These are phyloP conservation scores for Beta macrorhiza DNA, from an alignment of 179 eudicot genomes.

Conservation along the genomic window DNA sequence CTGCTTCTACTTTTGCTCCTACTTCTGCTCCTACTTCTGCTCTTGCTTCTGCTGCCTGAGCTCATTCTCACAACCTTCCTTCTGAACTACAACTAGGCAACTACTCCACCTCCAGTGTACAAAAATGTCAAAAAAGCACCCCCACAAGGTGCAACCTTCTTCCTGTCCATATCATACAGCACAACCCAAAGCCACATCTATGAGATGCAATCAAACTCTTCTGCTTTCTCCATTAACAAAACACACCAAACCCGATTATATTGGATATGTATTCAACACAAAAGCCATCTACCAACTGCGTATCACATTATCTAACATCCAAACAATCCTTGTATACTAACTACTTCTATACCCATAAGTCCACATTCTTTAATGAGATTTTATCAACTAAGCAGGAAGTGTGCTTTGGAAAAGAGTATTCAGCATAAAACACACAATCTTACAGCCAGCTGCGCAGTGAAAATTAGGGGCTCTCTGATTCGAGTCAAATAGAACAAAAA, in stretches of 20 bases:
- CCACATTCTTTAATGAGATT: conserved; percentile 6
- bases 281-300: conserved; percentile 35
- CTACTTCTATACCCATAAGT: not conserved
- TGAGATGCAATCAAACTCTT: conserved; percentile 43
- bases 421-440: not conserved
- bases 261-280: conserved; percentile 21
- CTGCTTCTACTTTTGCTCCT: conserved; percentile 5
- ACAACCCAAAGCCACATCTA: conserved; percentile 50
- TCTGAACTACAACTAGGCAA: conserved; percentile 23
- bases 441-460: not conserved
- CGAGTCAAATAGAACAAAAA: not conserved
- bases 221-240: conserved; percentile 29
- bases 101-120: conserved; percentile 18
- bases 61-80: conserved; percentile 52
- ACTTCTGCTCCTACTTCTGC: not conserved
- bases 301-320: conserved; percentile 15
- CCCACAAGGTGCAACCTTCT: conserved; percentile 44
- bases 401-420: not conserved
- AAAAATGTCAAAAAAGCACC: conserved; percentile 17
- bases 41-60: conserved; percentile 32
- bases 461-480: not conserved
- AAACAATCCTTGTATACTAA: conserved; percentile 4
- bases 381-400: conserved; percentile 1
- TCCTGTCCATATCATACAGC: no score
- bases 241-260: conserved; percentile 30